Conservation (phyloP, 2,329 filamentous ascomycete genomes). For the Trichoderma citrinoviride region DNA sequence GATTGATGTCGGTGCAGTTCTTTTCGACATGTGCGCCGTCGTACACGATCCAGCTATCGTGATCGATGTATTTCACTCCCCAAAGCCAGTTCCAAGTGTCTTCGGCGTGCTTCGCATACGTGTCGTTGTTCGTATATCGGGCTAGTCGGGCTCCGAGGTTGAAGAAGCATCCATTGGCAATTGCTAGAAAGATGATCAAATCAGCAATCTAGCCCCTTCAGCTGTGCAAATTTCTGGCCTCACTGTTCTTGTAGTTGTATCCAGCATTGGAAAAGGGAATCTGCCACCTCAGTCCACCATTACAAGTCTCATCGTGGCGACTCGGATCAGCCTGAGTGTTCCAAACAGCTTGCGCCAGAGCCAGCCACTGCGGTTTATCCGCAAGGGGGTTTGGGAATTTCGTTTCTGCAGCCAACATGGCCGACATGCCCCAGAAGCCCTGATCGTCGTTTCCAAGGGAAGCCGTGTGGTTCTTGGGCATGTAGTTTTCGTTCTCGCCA, state of each 20-base stretch:
- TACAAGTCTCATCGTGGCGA: conserved; percentile 63
- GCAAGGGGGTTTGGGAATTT: conserved; percentile 58
- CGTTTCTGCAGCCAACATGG: conserved; percentile 64
- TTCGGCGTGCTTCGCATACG: conserved; percentile 61
- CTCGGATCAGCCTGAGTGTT: conserved; percentile 58
- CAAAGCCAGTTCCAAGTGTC: conserved; percentile 62
- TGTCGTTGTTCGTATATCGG: conserved; percentile 64
- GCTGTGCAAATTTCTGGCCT: conserved; percentile 18
- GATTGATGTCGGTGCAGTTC: conserved; percentile 61
- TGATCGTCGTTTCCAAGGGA: conserved; percentile 69
- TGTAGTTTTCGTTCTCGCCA: conserved; percentile 56
- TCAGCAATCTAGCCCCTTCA: neutral
- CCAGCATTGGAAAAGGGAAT: conserved; percentile 71
- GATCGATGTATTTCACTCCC: conserved; percentile 56
- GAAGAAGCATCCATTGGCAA: conserved; percentile 63
- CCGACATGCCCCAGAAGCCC: conserved; percentile 66
- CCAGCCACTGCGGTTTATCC: conserved; percentile 57
- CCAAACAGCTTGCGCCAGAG: conserved; percentile 68
- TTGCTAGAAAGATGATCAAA: conserved; percentile 37
- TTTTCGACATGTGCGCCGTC: conserved; percentile 59
- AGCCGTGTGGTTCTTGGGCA: conserved; percentile 58
- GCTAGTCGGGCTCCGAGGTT: conserved; percentile 67
- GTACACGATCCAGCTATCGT: conserved; percentile 59
- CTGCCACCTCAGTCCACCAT: conserved; percentile 74
- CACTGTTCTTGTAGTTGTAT: conserved; percentile 71